Conservation (phyloP, 805 yeast species). For the Barnettozyma siamensis region DNA sequence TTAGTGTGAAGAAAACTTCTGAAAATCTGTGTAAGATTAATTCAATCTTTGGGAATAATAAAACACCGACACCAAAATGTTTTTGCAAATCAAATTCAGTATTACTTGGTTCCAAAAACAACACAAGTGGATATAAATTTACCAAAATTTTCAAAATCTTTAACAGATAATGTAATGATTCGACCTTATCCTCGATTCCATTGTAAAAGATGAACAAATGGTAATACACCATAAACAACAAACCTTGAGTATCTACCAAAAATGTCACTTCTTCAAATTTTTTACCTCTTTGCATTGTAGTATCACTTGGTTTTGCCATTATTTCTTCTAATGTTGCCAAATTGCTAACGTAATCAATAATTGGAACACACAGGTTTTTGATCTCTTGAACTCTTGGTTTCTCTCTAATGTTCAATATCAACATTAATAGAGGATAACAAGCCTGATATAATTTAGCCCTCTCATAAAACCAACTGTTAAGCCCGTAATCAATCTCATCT, state of each 20-base stretch:
- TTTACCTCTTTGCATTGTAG: conserved; percentile 13
- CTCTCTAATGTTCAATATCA: conserved; percentile 16
- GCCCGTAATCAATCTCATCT: conserved; percentile 16
- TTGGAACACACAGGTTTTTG: conserved; percentile 8
- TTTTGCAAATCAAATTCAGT: conserved; percentile 14
- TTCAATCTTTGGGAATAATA: conserved; percentile 20
- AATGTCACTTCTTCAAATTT: conserved; percentile 10
- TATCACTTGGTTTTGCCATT: conserved; percentile 13
- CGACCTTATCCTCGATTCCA: conserved; percentile 7
- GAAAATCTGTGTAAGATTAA: conserved; percentile 16
- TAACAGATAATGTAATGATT: conserved; percentile 13
- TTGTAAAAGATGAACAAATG: conserved; percentile 20
- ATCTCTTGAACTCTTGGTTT: conserved; percentile 14
- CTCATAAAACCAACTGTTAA: conserved; percentile 15
- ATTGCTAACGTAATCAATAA: conserved; percentile 7
- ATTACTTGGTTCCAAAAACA: conserved; percentile 15
- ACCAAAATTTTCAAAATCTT: conserved; percentile 7
- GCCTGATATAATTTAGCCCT: conserved; percentile 11
- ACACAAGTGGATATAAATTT: conserved; percentile 8
- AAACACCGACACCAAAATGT: conserved; percentile 19
- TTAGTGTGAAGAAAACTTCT: conserved; percentile 14
- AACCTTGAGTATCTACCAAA: conserved; percentile 12
- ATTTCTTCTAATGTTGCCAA: conserved; percentile 13
- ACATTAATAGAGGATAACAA: conserved; percentile 16
- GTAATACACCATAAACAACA: conserved; percentile 19